A percentile compares a stretch with the other conserved stretches of the same genome.
phyloP scores from a whole-genome alignment of 768 basidiomycete genomes.

The Pulveroboletus sp. region DNA sequence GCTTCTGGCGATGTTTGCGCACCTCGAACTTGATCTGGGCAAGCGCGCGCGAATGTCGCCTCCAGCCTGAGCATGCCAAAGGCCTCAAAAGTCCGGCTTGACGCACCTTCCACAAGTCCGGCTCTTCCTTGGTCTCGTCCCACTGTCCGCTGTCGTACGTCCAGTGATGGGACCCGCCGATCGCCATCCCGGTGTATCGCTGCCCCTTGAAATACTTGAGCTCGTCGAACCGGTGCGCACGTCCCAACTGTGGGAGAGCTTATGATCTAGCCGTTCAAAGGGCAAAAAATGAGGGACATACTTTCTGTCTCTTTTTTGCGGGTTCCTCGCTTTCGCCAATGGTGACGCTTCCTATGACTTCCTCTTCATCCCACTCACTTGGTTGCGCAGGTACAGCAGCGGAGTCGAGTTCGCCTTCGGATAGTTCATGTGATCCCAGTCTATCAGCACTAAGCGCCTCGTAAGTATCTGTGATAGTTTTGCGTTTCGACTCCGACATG shows the following conservation, averaged over 20 bases:
- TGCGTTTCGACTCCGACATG: background rate
- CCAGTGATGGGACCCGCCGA: conserved; percentile 2
- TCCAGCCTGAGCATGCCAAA: too few species aligned
- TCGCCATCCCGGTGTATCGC: background rate
- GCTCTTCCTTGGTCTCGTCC: conserved; percentile 11
- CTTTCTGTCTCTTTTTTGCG: background rate
- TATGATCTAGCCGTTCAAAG: too few species aligned
- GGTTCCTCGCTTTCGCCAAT: background rate
- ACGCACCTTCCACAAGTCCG: conserved; percentile 7
- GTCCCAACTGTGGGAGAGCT: background rate
- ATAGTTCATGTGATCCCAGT: background rate
- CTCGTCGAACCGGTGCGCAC: background rate
- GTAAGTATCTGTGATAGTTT: background rate
- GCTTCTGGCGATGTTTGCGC: conserved; percentile 2
- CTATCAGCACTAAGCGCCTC: background rate
- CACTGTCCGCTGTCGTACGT: conserved; percentile 6
- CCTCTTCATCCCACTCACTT: background rate
- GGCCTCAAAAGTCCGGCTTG: too few species aligned
- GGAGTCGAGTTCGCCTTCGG: background rate
- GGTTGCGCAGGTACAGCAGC: background rate
- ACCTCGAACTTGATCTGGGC: background rate
- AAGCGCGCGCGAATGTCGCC: too few species aligned
- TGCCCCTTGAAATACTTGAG: background rate
- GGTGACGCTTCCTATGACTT: background rate
- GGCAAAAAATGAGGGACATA: background rate